Conservation (phyloP, 371 early-diverging fungal genomes). For the Actinomortierella wolfii region DNA sequence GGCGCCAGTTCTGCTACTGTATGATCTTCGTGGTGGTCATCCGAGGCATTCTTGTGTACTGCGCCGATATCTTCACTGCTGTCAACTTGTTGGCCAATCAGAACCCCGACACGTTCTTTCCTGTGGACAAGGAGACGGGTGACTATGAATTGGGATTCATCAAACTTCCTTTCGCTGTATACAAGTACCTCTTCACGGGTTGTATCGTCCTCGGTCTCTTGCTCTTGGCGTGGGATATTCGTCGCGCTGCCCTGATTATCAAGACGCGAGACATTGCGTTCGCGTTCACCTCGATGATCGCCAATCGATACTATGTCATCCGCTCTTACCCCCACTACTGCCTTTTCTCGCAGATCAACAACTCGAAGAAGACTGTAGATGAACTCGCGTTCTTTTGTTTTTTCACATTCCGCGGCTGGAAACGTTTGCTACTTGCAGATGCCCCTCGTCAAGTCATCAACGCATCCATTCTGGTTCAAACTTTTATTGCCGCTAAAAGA, state of each 20-base stretch:
- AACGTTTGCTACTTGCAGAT: slow-evolving; percentile 83
- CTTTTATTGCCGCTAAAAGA: slow-evolving; percentile 11
- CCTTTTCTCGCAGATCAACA: slow-evolving; percentile 76
- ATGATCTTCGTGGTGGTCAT: slow-evolving; percentile 70
- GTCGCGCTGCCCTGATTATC: slow-evolving; percentile 71
- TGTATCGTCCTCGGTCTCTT: slow-evolving; percentile 74
- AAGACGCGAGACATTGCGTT: slow-evolving; percentile 75
- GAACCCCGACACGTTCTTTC: slow-evolving; percentile 21
- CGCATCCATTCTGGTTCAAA: slow-evolving; percentile 51
- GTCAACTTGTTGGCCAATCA: slow-evolving; percentile 53
- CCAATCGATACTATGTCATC: slow-evolving; percentile 68
- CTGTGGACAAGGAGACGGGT: slow-evolving; percentile 6
- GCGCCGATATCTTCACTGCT: slow-evolving; percentile 75
- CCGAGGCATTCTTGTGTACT: slow-evolving; percentile 75
- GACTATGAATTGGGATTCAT: slow-evolving; percentile 44
- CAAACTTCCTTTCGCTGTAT: slow-evolving; percentile 48
- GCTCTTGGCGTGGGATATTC: slow-evolving; percentile 72
- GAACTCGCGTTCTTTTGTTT: slow-evolving; percentile 85
- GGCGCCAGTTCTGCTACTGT: slow-evolving; percentile 57
- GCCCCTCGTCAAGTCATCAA: slow-evolving; percentile 83
- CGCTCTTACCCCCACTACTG: slow-evolving; percentile 77
- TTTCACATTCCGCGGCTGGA: slow-evolving; percentile 88
- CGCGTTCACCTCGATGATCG: slow-evolving; percentile 76
- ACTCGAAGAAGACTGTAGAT: slow-evolving; percentile 68
- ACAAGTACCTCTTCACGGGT: slow-evolving; percentile 69